Evolutionary conservation across 306 rosid genomes (phyloP).

Genomic region (Vachellia pachyceras): DNA sequence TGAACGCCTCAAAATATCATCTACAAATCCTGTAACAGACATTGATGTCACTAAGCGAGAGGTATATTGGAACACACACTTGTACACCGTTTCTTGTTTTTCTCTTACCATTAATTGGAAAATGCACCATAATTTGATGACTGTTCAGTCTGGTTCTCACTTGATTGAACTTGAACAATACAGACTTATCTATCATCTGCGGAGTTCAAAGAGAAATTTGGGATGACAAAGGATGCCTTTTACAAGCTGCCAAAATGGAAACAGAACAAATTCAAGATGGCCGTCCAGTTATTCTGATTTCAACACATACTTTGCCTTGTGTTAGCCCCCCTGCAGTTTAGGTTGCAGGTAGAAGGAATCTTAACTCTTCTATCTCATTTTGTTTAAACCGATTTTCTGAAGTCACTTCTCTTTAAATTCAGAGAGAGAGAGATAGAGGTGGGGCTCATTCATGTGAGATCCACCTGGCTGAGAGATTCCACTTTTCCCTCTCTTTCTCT

Average conservation of each 20-base stretch:
- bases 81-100: not conserved
- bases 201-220: conserved; percentile 83
- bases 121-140: not conserved
- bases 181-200: conserved; percentile 84
- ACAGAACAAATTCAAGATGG: conserved; percentile 91
- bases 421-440: not conserved
- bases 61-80: no score
- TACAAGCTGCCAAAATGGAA: conserved; percentile 93
- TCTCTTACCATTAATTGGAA: not conserved
- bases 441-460: not conserved
- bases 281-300: conserved; percentile 80
- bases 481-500: not conserved
- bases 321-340: conserved; percentile 54
- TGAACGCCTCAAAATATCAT: conserved; percentile 64
- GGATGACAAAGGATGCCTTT: conserved; percentile 79
- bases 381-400: not conserved
- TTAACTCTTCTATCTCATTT: conserved; percentile 37
- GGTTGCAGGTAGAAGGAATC: conserved; percentile 56
- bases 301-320: conserved; percentile 41
- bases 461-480: not conserved
- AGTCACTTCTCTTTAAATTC: not conserved
- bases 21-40: conserved; percentile 65
- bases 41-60: conserved; percentile 91
- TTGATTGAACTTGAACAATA: conserved; percentile 32
- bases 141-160: conserved; percentile 30